Evolutionary conservation across 169 alveolate species (phyloP).

Genomic region (Cryptosporidium andersoni): DNA sequence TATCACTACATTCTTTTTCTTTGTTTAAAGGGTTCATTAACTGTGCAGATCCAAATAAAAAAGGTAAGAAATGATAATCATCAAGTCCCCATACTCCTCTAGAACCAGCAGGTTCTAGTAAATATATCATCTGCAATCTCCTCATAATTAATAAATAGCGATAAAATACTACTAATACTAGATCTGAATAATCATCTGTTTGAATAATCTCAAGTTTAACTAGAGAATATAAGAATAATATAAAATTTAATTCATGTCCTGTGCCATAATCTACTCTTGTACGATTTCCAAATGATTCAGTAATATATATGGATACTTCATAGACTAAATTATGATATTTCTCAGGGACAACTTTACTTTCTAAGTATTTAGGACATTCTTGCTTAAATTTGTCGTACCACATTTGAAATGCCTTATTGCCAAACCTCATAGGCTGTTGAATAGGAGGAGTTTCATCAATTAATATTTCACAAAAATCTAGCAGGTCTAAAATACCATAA

Average conservation of each 20-base stretch:
- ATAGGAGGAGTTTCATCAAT: constrained; percentile 85
- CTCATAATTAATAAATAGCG: constrained; percentile 94
- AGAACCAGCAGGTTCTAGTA: constrained; percentile 99
- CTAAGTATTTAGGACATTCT: constrained; percentile 23
- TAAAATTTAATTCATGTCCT: constrained; percentile 93
- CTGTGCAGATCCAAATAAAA: constrained; percentile 95
- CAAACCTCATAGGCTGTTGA: constrained; percentile 89
- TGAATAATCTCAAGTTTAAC: constrained; percentile 72
- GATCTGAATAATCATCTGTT: constrained; percentile 24
- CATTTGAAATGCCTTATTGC: constrained; percentile 88
- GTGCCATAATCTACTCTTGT: constrained; percentile 97
- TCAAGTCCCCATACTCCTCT: constrained; percentile 99
- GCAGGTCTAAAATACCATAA: no score
- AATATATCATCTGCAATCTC: constrained; percentile 89
- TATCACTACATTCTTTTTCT: no score
- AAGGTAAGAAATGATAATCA: constrained; percentile 96
- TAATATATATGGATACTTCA: constrained; percentile 33
- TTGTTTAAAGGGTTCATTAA: constrained; percentile 73
- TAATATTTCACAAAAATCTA: constrained; percentile 26
- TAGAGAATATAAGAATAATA: constrained; percentile 83
- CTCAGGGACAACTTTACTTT: background rate
- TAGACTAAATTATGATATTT: constrained; percentile 13
- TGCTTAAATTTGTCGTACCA: constrained; percentile 79
- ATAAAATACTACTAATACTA: constrained; percentile 68
- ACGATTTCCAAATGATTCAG: constrained; percentile 92